These are phyloP conservation scores for Ramichloridium luteum DNA, from an alignment of 2,329 filamentous ascomycete genomes.

Conservation along the genomic window DNA sequence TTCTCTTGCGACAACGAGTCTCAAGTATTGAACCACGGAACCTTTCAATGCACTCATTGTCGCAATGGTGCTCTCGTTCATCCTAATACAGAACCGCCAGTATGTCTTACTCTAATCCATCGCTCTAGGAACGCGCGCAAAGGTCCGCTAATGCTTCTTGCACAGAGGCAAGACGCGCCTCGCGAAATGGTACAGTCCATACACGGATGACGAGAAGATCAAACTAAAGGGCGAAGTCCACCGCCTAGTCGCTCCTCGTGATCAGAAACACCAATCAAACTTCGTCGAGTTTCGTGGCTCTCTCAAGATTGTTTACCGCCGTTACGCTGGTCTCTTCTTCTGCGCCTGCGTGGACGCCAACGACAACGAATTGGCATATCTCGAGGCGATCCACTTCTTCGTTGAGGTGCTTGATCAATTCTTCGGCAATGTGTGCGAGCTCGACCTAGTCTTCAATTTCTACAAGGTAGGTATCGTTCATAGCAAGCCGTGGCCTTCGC, in stretches of 20 bases:
- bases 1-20: too few species aligned
- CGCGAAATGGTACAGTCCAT: slow-evolving; percentile 98
- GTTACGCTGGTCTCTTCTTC: slow-evolving; percentile 97
- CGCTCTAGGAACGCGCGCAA: too few species aligned
- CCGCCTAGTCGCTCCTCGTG: slow-evolving; percentile 89
- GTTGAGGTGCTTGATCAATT: slow-evolving; percentile 97
- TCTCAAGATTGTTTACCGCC: slow-evolving; percentile 89
- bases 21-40: too few species aligned
- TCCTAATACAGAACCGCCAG: slow-evolving; percentile 84
- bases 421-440: slow-evolving; percentile 97
- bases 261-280: slow-evolving; percentile 99
- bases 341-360: slow-evolving; percentile 98
- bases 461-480: slow-evolving; percentile 44
- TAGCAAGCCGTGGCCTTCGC: neutral
- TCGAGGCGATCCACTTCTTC: slow-evolving; percentile 98
- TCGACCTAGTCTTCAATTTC: slow-evolving; percentile 72
- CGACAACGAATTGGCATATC: slow-evolving; percentile 92
- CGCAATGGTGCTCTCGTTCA: slow-evolving; percentile 71
- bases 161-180: slow-evolving; percentile 89
- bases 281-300: slow-evolving; percentile 89
- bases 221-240: slow-evolving; percentile 99
- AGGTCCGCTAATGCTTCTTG: too few species aligned
- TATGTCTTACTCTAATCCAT: slow-evolving; percentile 31
- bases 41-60: too few species aligned
- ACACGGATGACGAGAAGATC: slow-evolving; percentile 97